These are phyloP conservation scores for Solanum tarijense DNA, from an alignment of 257 asterid genomes.

Conservation along the genomic window DNA sequence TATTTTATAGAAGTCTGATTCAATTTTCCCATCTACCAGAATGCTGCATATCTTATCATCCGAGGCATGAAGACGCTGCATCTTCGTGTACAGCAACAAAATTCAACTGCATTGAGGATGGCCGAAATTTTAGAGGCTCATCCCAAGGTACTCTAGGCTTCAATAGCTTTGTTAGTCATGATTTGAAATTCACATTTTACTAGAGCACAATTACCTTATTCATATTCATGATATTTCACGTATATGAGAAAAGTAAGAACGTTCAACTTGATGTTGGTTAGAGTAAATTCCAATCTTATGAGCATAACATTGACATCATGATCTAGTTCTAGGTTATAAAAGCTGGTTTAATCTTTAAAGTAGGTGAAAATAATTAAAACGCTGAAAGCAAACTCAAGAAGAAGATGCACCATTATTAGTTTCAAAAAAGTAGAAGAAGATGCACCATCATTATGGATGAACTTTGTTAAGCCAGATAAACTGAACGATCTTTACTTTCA, in stretches of 20 bases:
- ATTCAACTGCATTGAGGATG: conserved; percentile 92
- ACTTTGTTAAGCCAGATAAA: background rate
- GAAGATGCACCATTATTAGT: background rate
- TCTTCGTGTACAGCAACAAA: conserved; percentile 97
- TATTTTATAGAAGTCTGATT: background rate
- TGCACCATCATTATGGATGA: background rate
- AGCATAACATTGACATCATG: background rate
- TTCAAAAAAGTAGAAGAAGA: background rate
- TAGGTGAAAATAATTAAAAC: background rate
- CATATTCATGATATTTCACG: background rate
- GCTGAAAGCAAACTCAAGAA: background rate
- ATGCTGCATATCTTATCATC: conserved; percentile 82
- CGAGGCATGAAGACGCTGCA: conserved; percentile 99
- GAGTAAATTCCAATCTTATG: background rate
- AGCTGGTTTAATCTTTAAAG: background rate
- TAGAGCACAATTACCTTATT: background rate
- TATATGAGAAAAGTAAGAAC: background rate
- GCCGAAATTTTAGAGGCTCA: conserved; percentile 99
- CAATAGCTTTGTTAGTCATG: background rate
- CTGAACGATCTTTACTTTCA: background rate
- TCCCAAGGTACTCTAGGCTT: conserved; percentile 60
- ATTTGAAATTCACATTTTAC: background rate
- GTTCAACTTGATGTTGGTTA: background rate
- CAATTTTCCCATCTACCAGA: conserved; percentile 25
- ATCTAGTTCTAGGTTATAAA: background rate